These are phyloP conservation scores for Piper longum DNA, from an alignment of 164 flowering plant species.

Conservation along the genomic window DNA sequence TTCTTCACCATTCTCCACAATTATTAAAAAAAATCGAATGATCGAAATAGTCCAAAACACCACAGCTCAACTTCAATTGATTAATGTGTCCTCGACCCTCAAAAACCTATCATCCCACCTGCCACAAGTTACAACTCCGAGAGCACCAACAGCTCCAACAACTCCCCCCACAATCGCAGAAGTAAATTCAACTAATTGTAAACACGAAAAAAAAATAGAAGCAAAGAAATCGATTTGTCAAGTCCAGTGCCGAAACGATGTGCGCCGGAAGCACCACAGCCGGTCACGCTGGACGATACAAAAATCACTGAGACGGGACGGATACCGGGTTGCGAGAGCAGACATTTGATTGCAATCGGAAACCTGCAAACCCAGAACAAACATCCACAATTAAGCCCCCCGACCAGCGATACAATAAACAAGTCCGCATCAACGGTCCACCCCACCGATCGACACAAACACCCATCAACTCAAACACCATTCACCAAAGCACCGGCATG, in stretches of 20 bases:
- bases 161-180: background rate
- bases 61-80: background rate
- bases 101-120: too few species aligned
- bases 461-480: too few species aligned
- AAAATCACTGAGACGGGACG: conserved; percentile 1
- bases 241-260: conserved; percentile 9
- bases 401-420: too few species aligned
- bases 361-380: background rate
- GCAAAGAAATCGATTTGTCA: background rate
- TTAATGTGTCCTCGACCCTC: background rate
- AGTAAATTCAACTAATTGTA: too few species aligned
- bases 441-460: too few species aligned
- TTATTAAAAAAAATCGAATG: background rate
- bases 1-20: conserved; percentile 19
- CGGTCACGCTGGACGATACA: conserved; percentile 3
- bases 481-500: too few species aligned
- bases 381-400: too few species aligned
- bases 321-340: conserved; percentile 4
- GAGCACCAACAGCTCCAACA: background rate
- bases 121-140: background rate
- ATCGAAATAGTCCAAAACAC: background rate
- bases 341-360: conserved; percentile 6
- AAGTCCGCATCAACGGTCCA: too few species aligned
- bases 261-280: conserved; percentile 2
- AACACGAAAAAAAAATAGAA: too few species aligned